Evolutionary conservation across 2,329 filamentous ascomycete species (phyloP).

Genomic region (Rhexocercosporidium sp.): DNA sequence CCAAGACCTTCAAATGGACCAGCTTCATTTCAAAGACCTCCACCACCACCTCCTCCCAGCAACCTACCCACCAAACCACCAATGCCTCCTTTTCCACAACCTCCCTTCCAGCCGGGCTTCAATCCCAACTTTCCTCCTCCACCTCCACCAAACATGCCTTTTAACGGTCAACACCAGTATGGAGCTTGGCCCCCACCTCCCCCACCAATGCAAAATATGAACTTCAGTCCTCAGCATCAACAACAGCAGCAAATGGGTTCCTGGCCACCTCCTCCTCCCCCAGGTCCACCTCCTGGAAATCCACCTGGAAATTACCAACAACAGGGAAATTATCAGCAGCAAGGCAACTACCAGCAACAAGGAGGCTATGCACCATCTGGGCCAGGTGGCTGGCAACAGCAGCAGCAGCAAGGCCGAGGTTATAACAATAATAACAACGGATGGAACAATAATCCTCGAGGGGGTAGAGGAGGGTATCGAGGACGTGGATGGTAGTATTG

Average conservation of each 20-base stretch:
- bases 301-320: slow-evolving; percentile 29
- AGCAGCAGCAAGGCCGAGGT: slow-evolving; percentile 35
- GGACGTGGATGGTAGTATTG: slow-evolving; percentile 32
- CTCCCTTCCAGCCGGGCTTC: slow-evolving; percentile 34
- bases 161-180: slow-evolving; percentile 25
- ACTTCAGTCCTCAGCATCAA: slow-evolving; percentile 29
- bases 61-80: slow-evolving; percentile 26
- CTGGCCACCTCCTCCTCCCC: slow-evolving; percentile 31
- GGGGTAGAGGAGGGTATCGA: slow-evolving; percentile 37
- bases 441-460: slow-evolving; percentile 34
- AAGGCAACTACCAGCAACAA: slow-evolving; percentile 27
- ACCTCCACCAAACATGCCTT: slow-evolving; percentile 29
- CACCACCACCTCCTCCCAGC: slow-evolving; percentile 14
- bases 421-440: slow-evolving; percentile 32
- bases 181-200: slow-evolving; percentile 33
- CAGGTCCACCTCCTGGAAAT: slow-evolving; percentile 37
- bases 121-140: slow-evolving; percentile 36
- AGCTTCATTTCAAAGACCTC: slow-evolving; percentile 17
- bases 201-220: slow-evolving; percentile 29
- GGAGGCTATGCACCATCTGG: slow-evolving; percentile 28
- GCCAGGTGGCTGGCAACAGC: slow-evolving; percentile 38
- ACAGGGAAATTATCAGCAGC: slow-evolving; percentile 23
- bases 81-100: slow-evolving; percentile 25
- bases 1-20: slow-evolving; percentile 15
- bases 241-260: slow-evolving; percentile 20